These are phyloP conservation scores for Favolaschia claudopus DNA, from an alignment of 768 basidiomycete species.

Conservation along the genomic window DNA sequence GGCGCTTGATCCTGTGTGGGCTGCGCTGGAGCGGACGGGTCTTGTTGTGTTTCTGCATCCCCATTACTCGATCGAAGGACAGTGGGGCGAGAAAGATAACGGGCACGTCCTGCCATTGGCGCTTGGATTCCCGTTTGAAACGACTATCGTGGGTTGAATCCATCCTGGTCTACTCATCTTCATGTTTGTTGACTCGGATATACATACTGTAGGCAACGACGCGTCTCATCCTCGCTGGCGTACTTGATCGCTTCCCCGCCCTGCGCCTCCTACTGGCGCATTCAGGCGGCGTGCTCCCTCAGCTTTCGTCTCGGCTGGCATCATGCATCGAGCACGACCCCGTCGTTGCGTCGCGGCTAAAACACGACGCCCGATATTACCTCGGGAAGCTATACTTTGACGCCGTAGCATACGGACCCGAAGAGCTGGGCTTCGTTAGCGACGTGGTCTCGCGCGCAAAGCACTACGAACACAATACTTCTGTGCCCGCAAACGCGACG, in stretches of 20 bases:
- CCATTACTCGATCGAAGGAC: constrained; percentile 82
- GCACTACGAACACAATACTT: constrained; percentile 49
- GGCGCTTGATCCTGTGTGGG: constrained; percentile 82
- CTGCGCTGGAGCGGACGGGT: constrained; percentile 70
- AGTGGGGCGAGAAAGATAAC: constrained; percentile 80
- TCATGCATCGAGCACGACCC: constrained; percentile 91
- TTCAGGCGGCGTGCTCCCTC: constrained; percentile 85
- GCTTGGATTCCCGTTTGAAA: constrained; percentile 91
- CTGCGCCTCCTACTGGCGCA: constrained; percentile 86
- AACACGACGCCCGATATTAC: constrained; percentile 86
- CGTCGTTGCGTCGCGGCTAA: constrained; percentile 71
- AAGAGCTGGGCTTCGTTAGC: constrained; percentile 83
- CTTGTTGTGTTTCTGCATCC: constrained; percentile 88
- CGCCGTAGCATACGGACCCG: constrained; percentile 88
- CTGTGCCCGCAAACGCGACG: constrained; percentile 36
- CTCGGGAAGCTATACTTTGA: constrained; percentile 83
- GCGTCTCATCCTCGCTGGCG: constrained; percentile 81
- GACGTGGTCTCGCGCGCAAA: constrained; percentile 70
- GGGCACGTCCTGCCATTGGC: constrained; percentile 90
- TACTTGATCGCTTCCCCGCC: constrained; percentile 78
- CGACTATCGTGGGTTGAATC: constrained; percentile 72
- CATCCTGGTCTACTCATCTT: neutral
- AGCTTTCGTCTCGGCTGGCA: constrained; percentile 83
- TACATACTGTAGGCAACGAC: constrained; percentile 75
- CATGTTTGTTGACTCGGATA: neutral